Percentiles rank a stretch among this genome's conserved stretches.
Conservation (phyloP, 805 yeast species). For the Geotrichum ghanense region DNA sequence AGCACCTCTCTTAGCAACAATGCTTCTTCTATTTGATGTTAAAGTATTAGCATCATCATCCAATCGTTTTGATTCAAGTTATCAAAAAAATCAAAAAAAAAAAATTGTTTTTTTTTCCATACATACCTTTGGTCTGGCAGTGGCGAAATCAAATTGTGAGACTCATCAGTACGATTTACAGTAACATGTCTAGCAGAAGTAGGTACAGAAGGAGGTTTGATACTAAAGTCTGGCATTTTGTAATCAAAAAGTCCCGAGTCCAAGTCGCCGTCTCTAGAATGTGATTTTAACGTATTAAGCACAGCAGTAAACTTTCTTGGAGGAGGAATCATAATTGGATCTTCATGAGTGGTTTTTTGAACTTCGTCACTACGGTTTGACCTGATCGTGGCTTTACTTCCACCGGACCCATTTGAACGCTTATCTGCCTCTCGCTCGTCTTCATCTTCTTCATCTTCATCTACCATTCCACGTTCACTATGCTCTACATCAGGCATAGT, state of each 20-base stretch:
- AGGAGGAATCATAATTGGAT: not conserved
- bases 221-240: not conserved
- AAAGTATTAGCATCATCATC: no score
- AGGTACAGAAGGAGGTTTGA: not conserved
- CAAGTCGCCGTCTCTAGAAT: not conserved
- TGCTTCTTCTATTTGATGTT: slow-evolving; percentile 36
- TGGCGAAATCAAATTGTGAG: not conserved
- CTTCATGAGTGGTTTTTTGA: not conserved
- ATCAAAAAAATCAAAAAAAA: no score
- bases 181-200: slow-evolving; percentile 1
- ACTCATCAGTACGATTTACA: not conserved
- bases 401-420: not conserved
- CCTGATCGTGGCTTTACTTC: not conserved
- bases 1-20: slow-evolving; percentile 46
- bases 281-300: not conserved
- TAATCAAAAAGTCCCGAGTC: not conserved
- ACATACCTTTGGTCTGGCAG: not conserved
- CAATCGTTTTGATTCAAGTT: no score
- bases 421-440: not conserved
- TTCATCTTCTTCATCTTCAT: not conserved
- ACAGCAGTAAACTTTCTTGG: not conserved
- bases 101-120: not conserved
- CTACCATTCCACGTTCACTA: not conserved
- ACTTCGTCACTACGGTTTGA: not conserved
- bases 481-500: not conserved